phyloP scores from a whole-genome alignment of 495 filamentous ascomycete genomes.

The Podospora conica region DNA sequence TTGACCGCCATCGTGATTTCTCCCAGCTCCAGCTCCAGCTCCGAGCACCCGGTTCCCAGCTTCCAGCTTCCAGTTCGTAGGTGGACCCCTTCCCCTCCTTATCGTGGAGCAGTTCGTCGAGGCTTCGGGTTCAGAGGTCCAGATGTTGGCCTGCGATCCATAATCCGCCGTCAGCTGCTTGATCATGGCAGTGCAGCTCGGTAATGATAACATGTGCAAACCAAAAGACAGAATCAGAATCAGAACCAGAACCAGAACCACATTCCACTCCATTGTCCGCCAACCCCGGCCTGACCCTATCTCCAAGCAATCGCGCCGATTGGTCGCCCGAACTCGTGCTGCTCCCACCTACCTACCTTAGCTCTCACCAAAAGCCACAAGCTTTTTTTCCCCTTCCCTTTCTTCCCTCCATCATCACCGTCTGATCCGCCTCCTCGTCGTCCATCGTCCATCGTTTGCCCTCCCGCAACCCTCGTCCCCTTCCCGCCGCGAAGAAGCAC shows the following conservation, averaged over 20 bases:
- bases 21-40: not conserved
- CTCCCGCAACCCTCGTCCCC: slow-evolving; percentile 9
- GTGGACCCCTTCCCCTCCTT: not conserved
- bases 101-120: not conserved
- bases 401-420: not conserved
- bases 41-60: not conserved
- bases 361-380: not conserved
- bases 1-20: no score
- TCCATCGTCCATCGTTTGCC: slow-evolving; percentile 12
- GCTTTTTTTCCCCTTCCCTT: not conserved
- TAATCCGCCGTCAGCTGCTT: not conserved
- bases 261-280: not conserved
- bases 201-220: not conserved
- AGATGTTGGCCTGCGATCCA: not conserved
- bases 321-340: not conserved
- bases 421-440: not conserved
- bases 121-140: not conserved
- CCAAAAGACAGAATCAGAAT: not conserved
- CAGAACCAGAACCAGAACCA: no score
- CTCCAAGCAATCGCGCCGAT: not conserved
- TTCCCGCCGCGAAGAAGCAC: slow-evolving; percentile 65
- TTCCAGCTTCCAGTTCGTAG: not conserved
- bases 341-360: not conserved
- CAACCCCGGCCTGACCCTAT: not conserved
- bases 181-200: not conserved